These are phyloP conservation scores for sorghum (Sorghum bicolor) DNA, from an alignment of 176 grass and related monocot genomes.

Conservation along the genomic window Sorghum_bicolor_NCBIv3 NC_012875.2:40464001-40464500, in stretches of 20 bases:
- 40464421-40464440: background rate
- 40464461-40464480: slow-evolving; percentile 22
- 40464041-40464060: background rate
- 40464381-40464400: background rate
- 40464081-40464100: background rate
- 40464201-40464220: background rate
- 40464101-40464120: background rate
- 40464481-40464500: slow-evolving; percentile 12
- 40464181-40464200: background rate
- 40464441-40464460: background rate
- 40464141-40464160: background rate
- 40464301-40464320: slow-evolving; percentile 10
- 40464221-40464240: background rate
- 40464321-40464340: background rate
- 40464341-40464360: background rate
- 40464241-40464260: background rate
- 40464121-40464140: no score
- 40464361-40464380: background rate
- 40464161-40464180: background rate
- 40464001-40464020: background rate
- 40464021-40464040: background rate
- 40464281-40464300: slow-evolving; percentile 15
- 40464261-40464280: background rate
- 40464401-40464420: background rate
- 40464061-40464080: background rate